A percentile compares a stretch with the other conserved stretches of the same genome.
These are phyloP conservation scores for Fusarium paranaense DNA, from an alignment of 2,329 filamentous ascomycete genomes.

Conservation along the genomic window DNA sequence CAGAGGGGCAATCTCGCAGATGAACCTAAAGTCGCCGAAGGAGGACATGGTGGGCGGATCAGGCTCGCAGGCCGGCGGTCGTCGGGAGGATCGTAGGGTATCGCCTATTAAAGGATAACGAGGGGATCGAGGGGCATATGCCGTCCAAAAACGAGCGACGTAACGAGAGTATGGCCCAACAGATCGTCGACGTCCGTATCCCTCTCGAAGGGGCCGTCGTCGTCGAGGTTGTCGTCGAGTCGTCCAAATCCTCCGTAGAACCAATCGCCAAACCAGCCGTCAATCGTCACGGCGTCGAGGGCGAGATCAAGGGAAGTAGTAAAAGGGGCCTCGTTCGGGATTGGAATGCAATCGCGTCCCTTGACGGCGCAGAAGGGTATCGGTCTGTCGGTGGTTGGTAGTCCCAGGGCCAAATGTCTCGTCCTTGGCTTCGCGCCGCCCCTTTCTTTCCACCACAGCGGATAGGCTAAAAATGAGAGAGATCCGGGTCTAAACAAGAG, in stretches of 20 bases:
- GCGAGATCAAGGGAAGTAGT: conserved; percentile 2
- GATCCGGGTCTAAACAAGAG: background rate
- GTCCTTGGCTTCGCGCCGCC: conserved; percentile 22
- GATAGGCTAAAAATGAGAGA: conserved; percentile 10
- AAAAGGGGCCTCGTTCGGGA: conserved; percentile 7
- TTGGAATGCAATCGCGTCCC: conserved; percentile 36
- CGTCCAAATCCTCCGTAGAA: conserved; percentile 10
- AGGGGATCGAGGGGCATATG: background rate
- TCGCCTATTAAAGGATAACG: conserved; percentile 1
- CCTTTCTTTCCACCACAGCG: conserved; percentile 32
- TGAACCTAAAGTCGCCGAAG: conserved; percentile 89
- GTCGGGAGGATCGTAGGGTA: conserved; percentile 3
- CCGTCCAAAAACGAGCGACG: conserved; percentile 3
- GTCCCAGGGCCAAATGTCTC: conserved; percentile 32
- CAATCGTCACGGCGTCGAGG: conserved; percentile 18
- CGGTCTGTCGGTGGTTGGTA: conserved; percentile 4
- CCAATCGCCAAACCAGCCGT: conserved; percentile 9
- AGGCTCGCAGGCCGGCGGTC: background rate
- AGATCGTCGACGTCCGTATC: conserved; percentile 4
- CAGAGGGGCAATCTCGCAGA: conserved; percentile 87
- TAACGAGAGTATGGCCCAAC: background rate
- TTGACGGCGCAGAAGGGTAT: conserved; percentile 18
- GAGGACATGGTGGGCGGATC: conserved; percentile 70
- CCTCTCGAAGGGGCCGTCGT: conserved; percentile 1
- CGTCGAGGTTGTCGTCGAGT: conserved; percentile 15